Conservation (phyloP, 1,139 yeast species). For the Nakaseomyces uthaithaninus region DNA sequence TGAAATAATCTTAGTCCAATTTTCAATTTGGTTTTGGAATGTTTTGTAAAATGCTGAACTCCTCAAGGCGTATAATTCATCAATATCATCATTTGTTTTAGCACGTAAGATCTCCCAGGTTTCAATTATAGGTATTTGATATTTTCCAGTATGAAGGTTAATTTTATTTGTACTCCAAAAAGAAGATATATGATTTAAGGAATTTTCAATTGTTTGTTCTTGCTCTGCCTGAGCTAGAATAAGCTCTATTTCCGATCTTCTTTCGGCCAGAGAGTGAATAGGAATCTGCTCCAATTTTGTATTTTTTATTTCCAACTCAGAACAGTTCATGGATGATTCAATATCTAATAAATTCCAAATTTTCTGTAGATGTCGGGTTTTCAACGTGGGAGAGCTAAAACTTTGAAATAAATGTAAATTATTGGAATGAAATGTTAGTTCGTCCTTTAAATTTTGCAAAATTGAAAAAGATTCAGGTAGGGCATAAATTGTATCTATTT, state of each 20-base stretch:
- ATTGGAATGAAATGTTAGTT: neutral
- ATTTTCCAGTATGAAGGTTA: slow-evolving; percentile 29
- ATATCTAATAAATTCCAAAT: slow-evolving; percentile 36
- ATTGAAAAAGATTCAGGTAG: neutral
- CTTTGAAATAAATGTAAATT: slow-evolving; percentile 43
- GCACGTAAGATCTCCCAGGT: slow-evolving; percentile 65
- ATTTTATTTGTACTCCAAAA: slow-evolving; percentile 45
- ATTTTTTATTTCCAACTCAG: neutral
- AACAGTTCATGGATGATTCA: neutral
- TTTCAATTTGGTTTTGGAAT: slow-evolving; percentile 53
- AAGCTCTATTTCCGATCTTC: slow-evolving; percentile 42
- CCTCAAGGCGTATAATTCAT: slow-evolving; percentile 60
- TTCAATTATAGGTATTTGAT: slow-evolving; percentile 19
- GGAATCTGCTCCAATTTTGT: slow-evolving; percentile 49
- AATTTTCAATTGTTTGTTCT: slow-evolving; percentile 59
- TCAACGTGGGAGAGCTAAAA: slow-evolving; percentile 41
- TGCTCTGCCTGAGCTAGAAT: slow-evolving; percentile 61
- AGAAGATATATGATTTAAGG: slow-evolving; percentile 40
- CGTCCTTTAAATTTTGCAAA: neutral
- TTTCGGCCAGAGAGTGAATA: slow-evolving; percentile 43
- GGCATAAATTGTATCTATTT: neutral
- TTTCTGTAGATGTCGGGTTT: slow-evolving; percentile 63
- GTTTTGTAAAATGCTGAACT: slow-evolving; percentile 54
- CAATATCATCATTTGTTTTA: slow-evolving; percentile 52
- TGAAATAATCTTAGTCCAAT: slow-evolving; percentile 51